phyloP scores from a whole-genome alignment of 2,329 filamentous ascomycete species.

The Colletotrichum limetticola region DNA sequence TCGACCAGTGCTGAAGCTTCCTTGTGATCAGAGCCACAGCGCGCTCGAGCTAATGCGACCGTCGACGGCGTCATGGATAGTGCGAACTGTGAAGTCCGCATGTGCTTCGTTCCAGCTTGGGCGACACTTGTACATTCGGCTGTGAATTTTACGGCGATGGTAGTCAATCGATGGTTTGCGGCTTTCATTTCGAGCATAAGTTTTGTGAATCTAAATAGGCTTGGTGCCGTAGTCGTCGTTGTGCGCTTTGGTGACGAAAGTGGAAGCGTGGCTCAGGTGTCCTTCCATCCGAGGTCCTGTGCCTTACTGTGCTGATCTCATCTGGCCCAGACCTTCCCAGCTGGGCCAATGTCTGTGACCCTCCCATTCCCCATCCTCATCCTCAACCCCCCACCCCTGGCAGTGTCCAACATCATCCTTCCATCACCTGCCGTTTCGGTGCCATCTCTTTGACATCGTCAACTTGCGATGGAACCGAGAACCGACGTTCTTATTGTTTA shows the following conservation, averaged over 20 bases:
- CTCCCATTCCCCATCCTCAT: neutral
- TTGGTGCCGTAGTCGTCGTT: neutral
- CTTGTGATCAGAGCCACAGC: constrained; percentile 9
- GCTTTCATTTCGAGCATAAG: neutral
- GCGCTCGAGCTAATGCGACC: neutral
- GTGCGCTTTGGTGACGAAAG: neutral
- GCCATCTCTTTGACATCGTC: neutral
- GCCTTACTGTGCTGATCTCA: constrained; percentile 17
- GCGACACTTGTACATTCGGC: neutral
- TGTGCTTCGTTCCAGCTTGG: neutral
- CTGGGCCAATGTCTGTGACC: neutral
- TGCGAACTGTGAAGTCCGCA: neutral
- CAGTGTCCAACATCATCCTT: constrained; percentile 8
- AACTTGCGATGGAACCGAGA: constrained; percentile 21
- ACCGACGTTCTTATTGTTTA: neutral
- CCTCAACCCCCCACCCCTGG: neutral
- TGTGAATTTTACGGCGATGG: neutral
- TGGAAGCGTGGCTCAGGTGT: neutral
- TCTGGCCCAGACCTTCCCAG: constrained; percentile 13
- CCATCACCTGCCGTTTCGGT: constrained; percentile 14
- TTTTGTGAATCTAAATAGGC: neutral
- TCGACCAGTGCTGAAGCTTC: neutral
- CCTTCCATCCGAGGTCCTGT: neutral
- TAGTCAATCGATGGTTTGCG: neutral
- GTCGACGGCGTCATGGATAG: neutral